Conservation (phyloP, 176 grass and related monocot species). For the Ananas comosus region DNA sequence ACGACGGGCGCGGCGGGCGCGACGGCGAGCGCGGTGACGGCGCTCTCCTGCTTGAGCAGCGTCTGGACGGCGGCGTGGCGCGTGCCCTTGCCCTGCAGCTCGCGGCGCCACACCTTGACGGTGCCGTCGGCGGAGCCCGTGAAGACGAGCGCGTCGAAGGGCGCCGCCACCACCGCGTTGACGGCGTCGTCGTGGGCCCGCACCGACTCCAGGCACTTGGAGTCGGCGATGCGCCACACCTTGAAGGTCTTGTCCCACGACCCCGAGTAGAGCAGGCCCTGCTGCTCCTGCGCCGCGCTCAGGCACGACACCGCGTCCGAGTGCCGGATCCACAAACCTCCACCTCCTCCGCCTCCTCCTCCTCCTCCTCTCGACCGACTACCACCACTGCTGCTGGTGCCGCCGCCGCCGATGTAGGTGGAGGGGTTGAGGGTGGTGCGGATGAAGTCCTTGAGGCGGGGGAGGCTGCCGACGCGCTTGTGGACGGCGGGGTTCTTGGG, state of each 20-base stretch:
- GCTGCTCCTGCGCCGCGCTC: conserved; percentile 42
- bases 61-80: conserved; percentile 71
- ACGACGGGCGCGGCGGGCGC: conserved; percentile 62
- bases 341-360: neutral
- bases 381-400: too few species aligned
- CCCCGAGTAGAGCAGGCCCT: conserved; percentile 75
- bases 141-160: conserved; percentile 66
- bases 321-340: conserved; percentile 82
- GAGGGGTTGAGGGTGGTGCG: conserved; percentile 77
- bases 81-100: conserved; percentile 62
- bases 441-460: conserved; percentile 74
- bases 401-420: conserved; percentile 39
- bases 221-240: conserved; percentile 87
- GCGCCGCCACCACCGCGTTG: conserved; percentile 63
- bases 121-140: conserved; percentile 86
- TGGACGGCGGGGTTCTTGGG: conserved; percentile 57
- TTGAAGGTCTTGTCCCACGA: conserved; percentile 99
- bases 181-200: conserved; percentile 91
- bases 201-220: conserved; percentile 87
- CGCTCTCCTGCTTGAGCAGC: conserved; percentile 83
- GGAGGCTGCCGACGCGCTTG: conserved; percentile 85
- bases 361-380: neutral
- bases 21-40: conserved; percentile 72
- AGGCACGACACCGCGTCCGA: conserved; percentile 86
- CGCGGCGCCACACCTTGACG: conserved; percentile 82